phyloP scores from a whole-genome alignment of 352 stramenopile species.

The Blastocystis sp. region DNA sequence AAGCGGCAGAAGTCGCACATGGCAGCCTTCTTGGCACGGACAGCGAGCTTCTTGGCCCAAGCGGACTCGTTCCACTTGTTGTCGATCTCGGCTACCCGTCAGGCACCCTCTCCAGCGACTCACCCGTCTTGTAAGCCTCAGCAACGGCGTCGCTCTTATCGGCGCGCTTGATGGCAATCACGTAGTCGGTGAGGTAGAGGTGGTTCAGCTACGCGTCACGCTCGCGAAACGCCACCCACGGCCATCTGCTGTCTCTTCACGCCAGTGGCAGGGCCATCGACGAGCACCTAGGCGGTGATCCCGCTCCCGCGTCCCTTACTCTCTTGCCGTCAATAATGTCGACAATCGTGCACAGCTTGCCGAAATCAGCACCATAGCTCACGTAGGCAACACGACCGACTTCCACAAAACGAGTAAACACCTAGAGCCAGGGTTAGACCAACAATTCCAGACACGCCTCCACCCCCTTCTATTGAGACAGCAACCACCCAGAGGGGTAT shows the following conservation, averaged over 20 bases:
- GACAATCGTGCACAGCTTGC: constrained; percentile 97
- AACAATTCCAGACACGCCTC: background rate
- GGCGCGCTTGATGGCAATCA: constrained; percentile 80
- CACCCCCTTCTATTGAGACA: background rate
- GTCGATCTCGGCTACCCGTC: constrained; percentile 80
- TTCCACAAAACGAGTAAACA: constrained; percentile 98
- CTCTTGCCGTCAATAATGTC: constrained; percentile 99
- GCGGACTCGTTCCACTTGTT: constrained; percentile 89
- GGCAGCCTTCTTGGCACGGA: constrained; percentile 88
- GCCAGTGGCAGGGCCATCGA: constrained; percentile 92
- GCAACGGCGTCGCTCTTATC: constrained; percentile 3
- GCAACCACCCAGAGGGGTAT: background rate
- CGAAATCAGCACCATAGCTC: constrained; percentile 94
- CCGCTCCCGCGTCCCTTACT: constrained; percentile 68
- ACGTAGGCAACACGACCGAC: constrained; percentile 96
- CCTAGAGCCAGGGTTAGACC: constrained; percentile 74
- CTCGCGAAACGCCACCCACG: background rate
- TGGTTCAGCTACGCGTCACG: constrained; percentile 82
- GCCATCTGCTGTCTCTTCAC: constrained; percentile 95
- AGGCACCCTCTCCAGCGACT: constrained; percentile 89
- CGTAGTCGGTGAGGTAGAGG: constrained; percentile 93
- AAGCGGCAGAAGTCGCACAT: constrained; percentile 98
- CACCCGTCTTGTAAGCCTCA: constrained; percentile 84
- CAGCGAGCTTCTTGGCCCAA: constrained; percentile 95
- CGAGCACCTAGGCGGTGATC: constrained; percentile 76